Evolutionary conservation across 352 stramenopile species (phyloP), one percentile per base, ranked within the genome.

Genomic region (Halophytophthora batemanensis): DNA sequence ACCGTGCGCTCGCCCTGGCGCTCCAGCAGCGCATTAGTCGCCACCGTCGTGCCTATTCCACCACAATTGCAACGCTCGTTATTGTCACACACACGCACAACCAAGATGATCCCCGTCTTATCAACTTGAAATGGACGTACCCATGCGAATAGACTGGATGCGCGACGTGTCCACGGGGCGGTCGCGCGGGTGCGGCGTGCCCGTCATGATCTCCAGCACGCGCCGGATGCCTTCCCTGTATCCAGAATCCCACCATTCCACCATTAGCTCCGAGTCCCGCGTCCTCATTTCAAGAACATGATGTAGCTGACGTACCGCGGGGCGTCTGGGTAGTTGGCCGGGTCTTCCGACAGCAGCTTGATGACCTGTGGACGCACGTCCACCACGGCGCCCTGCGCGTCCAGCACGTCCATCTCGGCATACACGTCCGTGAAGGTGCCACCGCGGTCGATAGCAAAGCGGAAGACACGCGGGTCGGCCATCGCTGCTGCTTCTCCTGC

Each of bases 391-490:
- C 77, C 71, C 22, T 64, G 31, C 10, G 59, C 63, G 62, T 96
- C 76, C 18, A 85, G 45, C 22, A 90, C 80, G 52, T 96, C 87
- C 55, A 98, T 89, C 69, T 93, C 88, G 23, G 91, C 96, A 57
- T 98, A 97, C n/a, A 99, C 82, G 66, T 99, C 97, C 18, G 96
- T 99, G 74, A 99, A 99, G 31, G 97, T 99, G 23, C 94, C 89
- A 52, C 97, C 93, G 53, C 95, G 93, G 70, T 99, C 97, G 60
- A 99, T 99, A 42, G 90, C 82, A 63, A 98, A 98, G 66, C 95
- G 90, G 61, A 98, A 92, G n/a, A 82, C 71, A 33, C 84, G 67
- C 60, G 64, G 7, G 11, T 5, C 25, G 25, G 25, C 25, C 25
- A 31, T 31, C 15, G 33, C 33, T 6, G 10, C 33, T 70, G 33